A percentile compares a stretch with the other conserved stretches of the same genome.
These are phyloP conservation scores for Setomelanomma holmii DNA, from an alignment of 2,329 filamentous ascomycete genomes.

Conservation along the genomic window DNA sequence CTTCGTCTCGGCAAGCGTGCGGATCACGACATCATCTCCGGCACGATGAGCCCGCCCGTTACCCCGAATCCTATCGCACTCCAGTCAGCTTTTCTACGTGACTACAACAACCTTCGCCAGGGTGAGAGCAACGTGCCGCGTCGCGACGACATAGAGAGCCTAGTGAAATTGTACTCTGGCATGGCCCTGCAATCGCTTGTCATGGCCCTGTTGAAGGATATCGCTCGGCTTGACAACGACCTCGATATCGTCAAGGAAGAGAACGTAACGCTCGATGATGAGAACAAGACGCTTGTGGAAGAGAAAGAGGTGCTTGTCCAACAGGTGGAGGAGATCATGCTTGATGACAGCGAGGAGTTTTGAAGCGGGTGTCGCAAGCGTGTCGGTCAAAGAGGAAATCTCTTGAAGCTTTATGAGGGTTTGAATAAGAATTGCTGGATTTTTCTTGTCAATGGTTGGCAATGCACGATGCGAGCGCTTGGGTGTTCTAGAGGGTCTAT, in stretches of 20 bases:
- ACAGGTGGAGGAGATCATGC: neutral
- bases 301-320: neutral
- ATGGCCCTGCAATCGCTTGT: neutral
- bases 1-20: neutral
- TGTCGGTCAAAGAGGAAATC: too few relatives aligned
- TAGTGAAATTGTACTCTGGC: neutral
- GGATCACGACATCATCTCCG: neutral
- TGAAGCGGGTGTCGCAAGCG: too few relatives aligned
- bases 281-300: neutral
- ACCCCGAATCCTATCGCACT: too few relatives aligned
- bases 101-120: neutral
- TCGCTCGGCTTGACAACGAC: neutral
- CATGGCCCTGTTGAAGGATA: neutral
- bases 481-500: too few relatives aligned
- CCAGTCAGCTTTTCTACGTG: neutral
- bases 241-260: neutral
- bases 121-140: neutral
- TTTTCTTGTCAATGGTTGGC: too few relatives aligned
- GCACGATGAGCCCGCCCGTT: neutral
- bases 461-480: too few relatives aligned
- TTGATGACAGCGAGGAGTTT: neutral
- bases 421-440: too few relatives aligned
- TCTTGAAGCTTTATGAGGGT: too few relatives aligned
- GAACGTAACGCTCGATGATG: neutral
- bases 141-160: neutral